Evolutionary conservation across 2,329 filamentous ascomycete genomes (phyloP).

Genomic region (Xylariaceae sp.): DNA sequence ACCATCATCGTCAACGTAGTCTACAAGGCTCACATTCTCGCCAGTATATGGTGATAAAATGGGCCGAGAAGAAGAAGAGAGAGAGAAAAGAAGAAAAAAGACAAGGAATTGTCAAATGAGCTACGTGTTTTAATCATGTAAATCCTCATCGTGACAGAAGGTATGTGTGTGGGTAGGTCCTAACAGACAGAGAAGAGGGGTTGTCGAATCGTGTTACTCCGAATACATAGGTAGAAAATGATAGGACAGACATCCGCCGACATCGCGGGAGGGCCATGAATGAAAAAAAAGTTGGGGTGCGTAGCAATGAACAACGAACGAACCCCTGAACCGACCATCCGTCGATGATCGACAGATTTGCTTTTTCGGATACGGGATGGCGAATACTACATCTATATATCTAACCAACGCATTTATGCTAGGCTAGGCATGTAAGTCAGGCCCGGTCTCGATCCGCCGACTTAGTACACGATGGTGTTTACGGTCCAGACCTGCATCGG

Average conservation of each 20-base stretch:
- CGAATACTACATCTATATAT: neutral
- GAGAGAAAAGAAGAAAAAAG: too few species aligned
- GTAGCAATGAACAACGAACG: too few species aligned
- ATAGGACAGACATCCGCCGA: neutral
- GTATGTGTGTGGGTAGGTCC: too few species aligned
- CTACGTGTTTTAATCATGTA: neutral
- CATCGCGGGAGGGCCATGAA: neutral
- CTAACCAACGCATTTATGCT: too few species aligned
- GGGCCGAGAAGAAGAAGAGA: too few species aligned
- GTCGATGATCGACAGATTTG: neutral
- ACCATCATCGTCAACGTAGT: neutral
- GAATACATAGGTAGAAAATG: neutral
- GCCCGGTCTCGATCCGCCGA: neutral
- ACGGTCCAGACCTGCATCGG: neutral
- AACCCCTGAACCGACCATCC: too few species aligned
- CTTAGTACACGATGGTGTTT: neutral
- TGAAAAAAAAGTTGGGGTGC: too few species aligned
- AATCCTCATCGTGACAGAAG: neutral
- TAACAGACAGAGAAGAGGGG: too few species aligned
- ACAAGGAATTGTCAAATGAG: neutral
- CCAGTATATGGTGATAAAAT: neutral
- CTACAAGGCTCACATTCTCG: neutral
- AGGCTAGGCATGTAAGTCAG: too few species aligned
- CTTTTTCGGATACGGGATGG: neutral
- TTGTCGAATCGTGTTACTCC: neutral